phyloP scores from a whole-genome alignment of 148 eudicot species.

The Camellia lanceoleosa region DNA sequence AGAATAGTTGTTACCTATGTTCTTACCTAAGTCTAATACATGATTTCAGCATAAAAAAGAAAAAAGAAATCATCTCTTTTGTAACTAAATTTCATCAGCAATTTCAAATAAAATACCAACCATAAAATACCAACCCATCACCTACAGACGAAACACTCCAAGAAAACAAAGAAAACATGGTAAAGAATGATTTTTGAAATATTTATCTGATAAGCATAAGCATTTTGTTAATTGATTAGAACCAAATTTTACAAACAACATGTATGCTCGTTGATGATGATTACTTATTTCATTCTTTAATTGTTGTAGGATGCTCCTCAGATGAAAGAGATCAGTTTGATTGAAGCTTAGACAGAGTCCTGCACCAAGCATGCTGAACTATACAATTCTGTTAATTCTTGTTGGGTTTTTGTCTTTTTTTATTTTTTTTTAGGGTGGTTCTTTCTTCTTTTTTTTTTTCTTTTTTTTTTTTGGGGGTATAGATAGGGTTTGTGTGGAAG shows the following conservation, averaged over 20 bases:
- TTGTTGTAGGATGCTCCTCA: slow-evolving; percentile 48
- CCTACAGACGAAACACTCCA: slow-evolving; percentile 31
- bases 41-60: too few species aligned
- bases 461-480: slow-evolving; percentile 4
- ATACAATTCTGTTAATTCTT: background rate
- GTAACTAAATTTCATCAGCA: too few species aligned
- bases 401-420: slow-evolving; percentile 9
- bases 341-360: slow-evolving; percentile 22
- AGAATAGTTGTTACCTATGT: too few species aligned
- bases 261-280: background rate
- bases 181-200: slow-evolving; percentile 20
- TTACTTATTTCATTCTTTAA: slow-evolving; percentile 7
- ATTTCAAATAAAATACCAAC: too few species aligned
- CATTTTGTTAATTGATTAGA: background rate
- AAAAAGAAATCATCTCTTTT: too few species aligned
- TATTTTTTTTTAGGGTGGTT: slow-evolving; percentile 7
- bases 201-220: background rate
- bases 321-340: slow-evolving; percentile 38
- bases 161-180: slow-evolving; percentile 90
- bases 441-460: too few species aligned
- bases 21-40: too few species aligned
- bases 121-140: slow-evolving; percentile 23
- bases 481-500: slow-evolving; percentile 2
- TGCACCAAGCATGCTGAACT: slow-evolving; percentile 13
- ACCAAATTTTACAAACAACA: too few species aligned